Evolutionary conservation across 805 yeast genomes (phyloP).

Genomic region (Sungouiella thailandica): DNA sequence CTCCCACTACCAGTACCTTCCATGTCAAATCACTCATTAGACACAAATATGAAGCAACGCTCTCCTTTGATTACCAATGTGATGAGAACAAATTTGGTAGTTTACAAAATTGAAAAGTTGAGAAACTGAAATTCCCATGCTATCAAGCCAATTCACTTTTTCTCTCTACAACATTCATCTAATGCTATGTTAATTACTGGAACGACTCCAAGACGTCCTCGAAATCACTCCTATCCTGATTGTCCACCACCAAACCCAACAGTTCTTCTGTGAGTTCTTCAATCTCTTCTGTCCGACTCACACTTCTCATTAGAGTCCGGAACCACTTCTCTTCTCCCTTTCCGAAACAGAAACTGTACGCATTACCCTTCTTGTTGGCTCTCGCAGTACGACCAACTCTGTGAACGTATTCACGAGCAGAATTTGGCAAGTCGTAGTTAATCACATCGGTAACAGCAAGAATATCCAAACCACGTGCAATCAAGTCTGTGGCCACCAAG

Average conservation of each 20-base stretch:
- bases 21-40: too few species aligned
- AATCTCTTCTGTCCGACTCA: slow-evolving; percentile 33
- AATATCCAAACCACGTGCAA: slow-evolving; percentile 94
- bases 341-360: slow-evolving; percentile 69
- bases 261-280: slow-evolving; percentile 15
- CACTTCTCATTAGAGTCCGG: slow-evolving; percentile 42
- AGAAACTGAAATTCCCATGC: too few species aligned
- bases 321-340: slow-evolving; percentile 73
- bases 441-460: slow-evolving; percentile 65
- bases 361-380: slow-evolving; percentile 75
- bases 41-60: too few species aligned
- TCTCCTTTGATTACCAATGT: too few species aligned
- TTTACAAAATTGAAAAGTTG: too few species aligned
- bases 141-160: too few species aligned
- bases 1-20: too few species aligned
- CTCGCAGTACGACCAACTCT: slow-evolving; percentile 97
- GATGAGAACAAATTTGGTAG: too few species aligned
- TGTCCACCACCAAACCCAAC: slow-evolving; percentile 10
- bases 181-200: too few species aligned
- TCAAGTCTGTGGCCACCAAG: slow-evolving; percentile 79
- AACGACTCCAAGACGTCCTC: slow-evolving; percentile 22
- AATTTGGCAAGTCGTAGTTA: slow-evolving; percentile 86
- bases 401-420: slow-evolving; percentile 90
- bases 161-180: too few species aligned
- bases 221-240: slow-evolving; percentile 22